Evolutionary conservation across 805 yeast genomes (phyloP).

Genomic region (Cyberlindnera galapagoensis): DNA sequence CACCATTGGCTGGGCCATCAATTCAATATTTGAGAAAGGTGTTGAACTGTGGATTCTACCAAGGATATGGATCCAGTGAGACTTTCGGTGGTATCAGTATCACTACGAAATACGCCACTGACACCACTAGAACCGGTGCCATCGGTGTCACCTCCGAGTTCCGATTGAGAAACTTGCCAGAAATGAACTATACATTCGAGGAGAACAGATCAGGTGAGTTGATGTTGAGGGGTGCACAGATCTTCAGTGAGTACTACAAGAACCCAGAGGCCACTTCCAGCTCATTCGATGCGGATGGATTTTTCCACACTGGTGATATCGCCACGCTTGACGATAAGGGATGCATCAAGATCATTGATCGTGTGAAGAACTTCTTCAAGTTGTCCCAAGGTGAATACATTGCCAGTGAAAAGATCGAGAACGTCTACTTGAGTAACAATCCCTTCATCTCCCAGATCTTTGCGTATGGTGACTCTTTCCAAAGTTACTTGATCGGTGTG

Average conservation of each 20-base stretch:
- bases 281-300: slow-evolving; percentile 49
- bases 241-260: slow-evolving; percentile 50
- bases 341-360: slow-evolving; percentile 55
- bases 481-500: slow-evolving; percentile 52
- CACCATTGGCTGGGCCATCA: slow-evolving; percentile 63
- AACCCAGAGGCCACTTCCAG: slow-evolving; percentile 47
- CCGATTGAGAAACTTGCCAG: slow-evolving; percentile 57
- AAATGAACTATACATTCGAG: slow-evolving; percentile 44
- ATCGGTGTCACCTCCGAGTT: slow-evolving; percentile 50
- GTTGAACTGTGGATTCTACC: slow-evolving; percentile 46
- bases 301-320: slow-evolving; percentile 67
- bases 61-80: slow-evolving; percentile 78
- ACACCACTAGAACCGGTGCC: slow-evolving; percentile 50
- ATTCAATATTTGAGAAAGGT: slow-evolving; percentile 56
- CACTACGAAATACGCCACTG: slow-evolving; percentile 42
- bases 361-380: slow-evolving; percentile 77
- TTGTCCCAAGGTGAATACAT: slow-evolving; percentile 61
- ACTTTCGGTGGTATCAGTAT: slow-evolving; percentile 55
- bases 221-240: slow-evolving; percentile 57
- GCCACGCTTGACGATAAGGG: slow-evolving; percentile 47
- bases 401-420: slow-evolving; percentile 72
- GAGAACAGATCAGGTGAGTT: slow-evolving; percentile 52
- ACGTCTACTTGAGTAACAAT: slow-evolving; percentile 46
- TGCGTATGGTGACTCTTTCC: slow-evolving; percentile 58
- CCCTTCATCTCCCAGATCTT: slow-evolving; percentile 48